A percentile compares a stretch with the other conserved stretches of the same genome.
These are phyloP conservation scores for Pleurotus salmoneostramineus DNA, from an alignment of 768 basidiomycete genomes.

Conservation along the genomic window DNA sequence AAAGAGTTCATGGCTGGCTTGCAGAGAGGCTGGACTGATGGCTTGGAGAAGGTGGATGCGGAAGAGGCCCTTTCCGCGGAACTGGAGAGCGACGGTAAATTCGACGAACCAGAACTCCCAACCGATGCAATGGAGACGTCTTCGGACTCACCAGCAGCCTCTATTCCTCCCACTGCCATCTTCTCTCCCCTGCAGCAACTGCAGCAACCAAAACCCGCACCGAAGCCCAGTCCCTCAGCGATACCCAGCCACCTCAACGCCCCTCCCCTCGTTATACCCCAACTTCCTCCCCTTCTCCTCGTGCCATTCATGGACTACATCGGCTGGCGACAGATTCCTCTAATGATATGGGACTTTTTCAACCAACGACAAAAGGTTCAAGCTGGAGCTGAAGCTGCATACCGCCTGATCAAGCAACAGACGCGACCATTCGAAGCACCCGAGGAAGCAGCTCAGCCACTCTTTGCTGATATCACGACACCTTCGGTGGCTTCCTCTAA, in stretches of 20 bases:
- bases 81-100: conserved; percentile 69
- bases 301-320: conserved; percentile 73
- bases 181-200: conserved; percentile 9
- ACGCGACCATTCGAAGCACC: conserved; percentile 57
- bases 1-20: conserved; percentile 95
- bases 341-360: conserved; percentile 92
- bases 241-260: conserved; percentile 30
- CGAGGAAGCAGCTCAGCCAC: conserved; percentile 13
- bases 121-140: conserved; percentile 15
- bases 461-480: conserved; percentile 20
- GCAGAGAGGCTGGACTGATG: conserved; percentile 78
- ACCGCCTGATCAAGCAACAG: conserved; percentile 58
- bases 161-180: conserved; percentile 14
- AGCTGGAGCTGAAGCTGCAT: conserved; percentile 78
- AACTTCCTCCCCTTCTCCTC: conserved; percentile 76
- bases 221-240: not conserved
- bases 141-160: conserved; percentile 8
- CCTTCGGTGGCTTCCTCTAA: conserved; percentile 16
- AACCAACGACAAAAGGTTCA: conserved; percentile 81
- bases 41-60: conserved; percentile 60
- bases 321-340: conserved; percentile 79
- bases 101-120: conserved; percentile 57
- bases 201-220: conserved; percentile 1
- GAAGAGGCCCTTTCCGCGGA: conserved; percentile 69
- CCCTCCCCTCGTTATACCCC: conserved; percentile 57